phyloP scores from a whole-genome alignment of 257 asterid genomes.

The Solanum megistacrolobum region DNA sequence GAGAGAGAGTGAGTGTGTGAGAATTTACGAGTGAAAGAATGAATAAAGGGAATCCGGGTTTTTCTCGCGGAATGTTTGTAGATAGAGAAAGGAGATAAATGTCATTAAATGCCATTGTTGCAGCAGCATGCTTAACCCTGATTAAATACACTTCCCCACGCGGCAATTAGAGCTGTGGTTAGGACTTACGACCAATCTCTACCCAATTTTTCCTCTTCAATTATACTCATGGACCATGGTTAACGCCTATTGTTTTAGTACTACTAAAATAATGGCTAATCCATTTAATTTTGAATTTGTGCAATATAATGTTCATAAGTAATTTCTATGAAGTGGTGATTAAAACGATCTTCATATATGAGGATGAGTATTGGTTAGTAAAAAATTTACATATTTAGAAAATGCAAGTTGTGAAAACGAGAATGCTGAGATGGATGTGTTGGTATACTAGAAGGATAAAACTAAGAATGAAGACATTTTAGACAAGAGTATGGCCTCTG shows the following conservation, averaged over 20 bases:
- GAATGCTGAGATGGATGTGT: neutral
- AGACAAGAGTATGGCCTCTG: too few relatives aligned
- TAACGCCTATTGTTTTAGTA: neutral
- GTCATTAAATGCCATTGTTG: neutral
- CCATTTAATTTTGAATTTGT: too few relatives aligned
- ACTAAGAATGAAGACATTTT: neutral
- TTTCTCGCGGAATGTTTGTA: neutral
- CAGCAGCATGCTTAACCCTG: neutral
- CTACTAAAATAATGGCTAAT: too few relatives aligned
- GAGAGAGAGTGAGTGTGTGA: neutral
- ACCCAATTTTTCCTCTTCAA: neutral
- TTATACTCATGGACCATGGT: neutral
- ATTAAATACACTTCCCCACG: neutral
- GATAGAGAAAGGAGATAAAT: neutral
- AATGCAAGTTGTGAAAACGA: neutral
- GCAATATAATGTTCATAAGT: neutral
- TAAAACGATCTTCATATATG: neutral
- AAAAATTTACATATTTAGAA: fast-evolving
- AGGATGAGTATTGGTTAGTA: neutral
- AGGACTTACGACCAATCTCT: neutral
- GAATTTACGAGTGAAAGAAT: neutral
- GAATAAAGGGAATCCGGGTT: neutral
- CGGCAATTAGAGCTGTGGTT: neutral
- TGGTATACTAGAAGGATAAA: neutral
- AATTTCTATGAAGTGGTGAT: neutral